Evolutionary conservation across 768 basidiomycete genomes (phyloP).

Genomic region (Tylopilus sp.): DNA sequence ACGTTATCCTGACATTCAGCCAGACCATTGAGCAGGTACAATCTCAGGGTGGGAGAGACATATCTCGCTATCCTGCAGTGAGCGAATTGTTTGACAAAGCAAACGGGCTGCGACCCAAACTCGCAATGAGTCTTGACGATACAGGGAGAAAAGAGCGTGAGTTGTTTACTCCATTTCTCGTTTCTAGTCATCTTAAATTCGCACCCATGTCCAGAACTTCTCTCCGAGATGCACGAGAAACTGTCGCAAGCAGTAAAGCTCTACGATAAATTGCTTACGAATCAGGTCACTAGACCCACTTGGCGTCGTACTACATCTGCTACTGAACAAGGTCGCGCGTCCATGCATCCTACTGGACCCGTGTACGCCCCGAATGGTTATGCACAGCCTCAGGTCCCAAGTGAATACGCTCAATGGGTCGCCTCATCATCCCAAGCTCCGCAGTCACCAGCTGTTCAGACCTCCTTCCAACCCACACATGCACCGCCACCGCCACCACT

Average conservation of each 20-base stretch:
- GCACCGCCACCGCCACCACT: constrained; percentile 21
- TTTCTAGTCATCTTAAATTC: background rate
- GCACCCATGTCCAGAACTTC: constrained; percentile 52
- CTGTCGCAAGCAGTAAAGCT: constrained; percentile 87
- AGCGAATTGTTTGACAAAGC: constrained; percentile 85
- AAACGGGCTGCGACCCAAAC: constrained; percentile 70
- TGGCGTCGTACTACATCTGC: constrained; percentile 51
- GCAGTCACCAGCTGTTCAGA: constrained; percentile 27
- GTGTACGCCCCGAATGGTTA: constrained; percentile 27
- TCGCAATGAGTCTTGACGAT: constrained; percentile 83
- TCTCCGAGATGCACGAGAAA: constrained; percentile 94
- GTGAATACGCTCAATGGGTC: constrained; percentile 34
- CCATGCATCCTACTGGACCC: constrained; percentile 28
- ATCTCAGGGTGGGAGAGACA: constrained; percentile 71
- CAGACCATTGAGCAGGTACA: constrained; percentile 86
- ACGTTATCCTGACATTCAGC: constrained; percentile 85
- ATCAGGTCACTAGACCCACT: constrained; percentile 71
- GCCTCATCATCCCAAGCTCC: constrained; percentile 25
- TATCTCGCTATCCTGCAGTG: constrained; percentile 79
- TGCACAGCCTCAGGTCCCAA: constrained; percentile 25
- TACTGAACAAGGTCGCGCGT: constrained; percentile 15
- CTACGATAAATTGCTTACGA: constrained; percentile 84
- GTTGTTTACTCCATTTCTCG: constrained; percentile 24
- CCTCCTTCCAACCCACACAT: constrained; percentile 29
- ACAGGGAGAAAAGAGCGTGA: constrained; percentile 80